Percentiles rank a stretch among this genome's conserved stretches.
Evolutionary conservation across 371 early-diverging fungal species (phyloP).

Genomic region (Amoeboaphelidium protococcarum): DNA sequence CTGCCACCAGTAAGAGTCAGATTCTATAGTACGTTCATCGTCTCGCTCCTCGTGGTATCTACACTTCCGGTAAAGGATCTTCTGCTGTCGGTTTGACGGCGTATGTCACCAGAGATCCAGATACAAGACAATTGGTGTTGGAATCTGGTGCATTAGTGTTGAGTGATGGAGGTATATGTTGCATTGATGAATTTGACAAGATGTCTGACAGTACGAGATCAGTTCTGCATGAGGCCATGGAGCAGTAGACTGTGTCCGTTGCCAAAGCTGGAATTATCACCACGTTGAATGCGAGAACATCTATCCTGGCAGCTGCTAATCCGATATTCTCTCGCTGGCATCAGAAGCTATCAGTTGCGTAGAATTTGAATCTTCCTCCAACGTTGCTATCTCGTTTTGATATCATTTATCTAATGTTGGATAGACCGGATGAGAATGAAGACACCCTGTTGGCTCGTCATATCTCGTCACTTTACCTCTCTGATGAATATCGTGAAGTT

Average conservation of each 20-base stretch:
- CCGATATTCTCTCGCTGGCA: conserved; percentile 90
- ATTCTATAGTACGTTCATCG: conserved; percentile 80
- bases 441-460: conserved; percentile 70
- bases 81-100: conserved; percentile 98
- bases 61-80: conserved; percentile 97
- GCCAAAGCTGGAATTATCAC: conserved; percentile 99
- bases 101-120: conserved; percentile 91
- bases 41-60: conserved; percentile 90
- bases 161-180: conserved; percentile 95
- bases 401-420: conserved; percentile 74
- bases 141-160: conserved; percentile 98
- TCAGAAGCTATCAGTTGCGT: conserved; percentile 53
- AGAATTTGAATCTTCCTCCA: conserved; percentile 88
- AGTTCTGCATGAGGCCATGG: conserved; percentile 99
- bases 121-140: conserved; percentile 81
- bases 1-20: conserved; percentile 97
- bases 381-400: conserved; percentile 89
- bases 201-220: conserved; percentile 91
- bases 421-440: conserved; percentile 56
- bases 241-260: conserved; percentile 98
- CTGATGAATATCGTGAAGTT: conserved; percentile 9
- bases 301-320: conserved; percentile 93
- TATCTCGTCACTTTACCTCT: conserved; percentile 56
- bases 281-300: conserved; percentile 93
- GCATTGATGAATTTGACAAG: conserved; percentile 99